A percentile compares a stretch with the other conserved stretches of the same genome.
These are phyloP conservation scores for Diplotaxis tenuifolia DNA, from an alignment of 345 rosid species.

Conservation along the genomic window DNA sequence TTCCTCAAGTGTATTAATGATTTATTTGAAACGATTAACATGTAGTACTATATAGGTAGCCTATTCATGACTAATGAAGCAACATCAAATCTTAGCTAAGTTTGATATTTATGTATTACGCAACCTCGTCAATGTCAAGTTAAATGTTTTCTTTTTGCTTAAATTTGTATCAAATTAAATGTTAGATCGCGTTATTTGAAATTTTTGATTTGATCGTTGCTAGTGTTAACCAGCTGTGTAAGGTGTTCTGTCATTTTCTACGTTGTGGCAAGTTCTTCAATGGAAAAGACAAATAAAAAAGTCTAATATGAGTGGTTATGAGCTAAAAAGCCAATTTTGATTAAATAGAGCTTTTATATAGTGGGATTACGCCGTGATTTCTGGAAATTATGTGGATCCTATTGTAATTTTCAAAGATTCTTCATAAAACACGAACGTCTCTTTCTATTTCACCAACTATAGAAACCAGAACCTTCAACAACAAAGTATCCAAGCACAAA, in stretches of 20 bases:
- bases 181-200: constrained; percentile 46
- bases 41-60: not conserved
- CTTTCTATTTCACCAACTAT: constrained; percentile 16
- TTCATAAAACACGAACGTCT: constrained; percentile 2
- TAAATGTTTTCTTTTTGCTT: too few species aligned
- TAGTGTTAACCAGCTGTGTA: constrained; percentile 80
- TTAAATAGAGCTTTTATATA: not conserved
- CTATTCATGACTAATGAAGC: constrained; percentile 6
- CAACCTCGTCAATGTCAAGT: constrained; percentile 25
- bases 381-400: not conserved
- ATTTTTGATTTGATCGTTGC: constrained; percentile 46
- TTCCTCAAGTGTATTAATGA: not conserved
- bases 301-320: constrained; percentile 31
- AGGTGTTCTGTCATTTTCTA: constrained; percentile 41
- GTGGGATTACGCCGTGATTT: constrained; percentile 33
- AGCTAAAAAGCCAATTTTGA: constrained; percentile 13
- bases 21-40: not conserved
- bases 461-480: not conserved
- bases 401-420: constrained; percentile 10
- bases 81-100: constrained; percentile 13
- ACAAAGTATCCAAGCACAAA: not conserved
- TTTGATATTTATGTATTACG: not conserved
- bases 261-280: not conserved
- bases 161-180: too few species aligned
- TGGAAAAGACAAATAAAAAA: not conserved